phyloP scores from a whole-genome alignment of 441 rosid genomes.

The Populus hybrid region DNA sequence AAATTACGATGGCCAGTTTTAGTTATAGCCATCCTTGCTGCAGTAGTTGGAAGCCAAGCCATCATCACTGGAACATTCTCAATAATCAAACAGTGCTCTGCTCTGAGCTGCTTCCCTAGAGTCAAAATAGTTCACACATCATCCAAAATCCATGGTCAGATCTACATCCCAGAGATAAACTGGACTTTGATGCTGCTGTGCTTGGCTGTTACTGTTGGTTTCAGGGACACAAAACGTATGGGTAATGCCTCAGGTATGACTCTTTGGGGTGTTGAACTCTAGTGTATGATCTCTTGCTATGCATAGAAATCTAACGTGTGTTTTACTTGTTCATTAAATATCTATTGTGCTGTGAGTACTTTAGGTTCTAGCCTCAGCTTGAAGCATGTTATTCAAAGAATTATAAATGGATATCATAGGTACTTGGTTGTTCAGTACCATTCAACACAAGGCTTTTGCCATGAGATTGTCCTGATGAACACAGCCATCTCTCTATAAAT shows the following conservation, averaged over 20 bases:
- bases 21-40: slow-evolving; percentile 89
- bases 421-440: background rate
- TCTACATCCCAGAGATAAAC: slow-evolving; percentile 93
- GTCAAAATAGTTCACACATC: slow-evolving; percentile 95
- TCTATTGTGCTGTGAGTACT: background rate
- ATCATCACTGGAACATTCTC: slow-evolving; percentile 95
- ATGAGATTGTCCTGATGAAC: background rate
- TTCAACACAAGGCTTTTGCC: background rate
- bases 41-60: slow-evolving; percentile 97
- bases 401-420: background rate
- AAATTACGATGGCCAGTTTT: slow-evolving; percentile 90
- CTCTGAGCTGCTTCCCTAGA: slow-evolving; percentile 88
- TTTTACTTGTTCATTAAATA: slow-evolving; percentile 2
- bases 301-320: background rate
- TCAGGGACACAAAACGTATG: slow-evolving; percentile 77
- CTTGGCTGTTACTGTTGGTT: slow-evolving; percentile 88
- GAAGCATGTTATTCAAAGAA: slow-evolving; percentile 9
- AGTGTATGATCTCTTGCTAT: background rate
- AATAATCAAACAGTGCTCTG: slow-evolving; percentile 87
- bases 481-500: background rate
- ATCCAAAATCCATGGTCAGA: slow-evolving; percentile 89
- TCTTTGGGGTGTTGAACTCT: background rate
- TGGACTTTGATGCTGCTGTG: slow-evolving; percentile 86
- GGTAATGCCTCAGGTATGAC: slow-evolving; percentile 90
- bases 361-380: background rate